Evolutionary conservation across 2,329 filamentous ascomycete genomes (phyloP).

Genomic region (Torrubiella hemipterigena): DNA sequence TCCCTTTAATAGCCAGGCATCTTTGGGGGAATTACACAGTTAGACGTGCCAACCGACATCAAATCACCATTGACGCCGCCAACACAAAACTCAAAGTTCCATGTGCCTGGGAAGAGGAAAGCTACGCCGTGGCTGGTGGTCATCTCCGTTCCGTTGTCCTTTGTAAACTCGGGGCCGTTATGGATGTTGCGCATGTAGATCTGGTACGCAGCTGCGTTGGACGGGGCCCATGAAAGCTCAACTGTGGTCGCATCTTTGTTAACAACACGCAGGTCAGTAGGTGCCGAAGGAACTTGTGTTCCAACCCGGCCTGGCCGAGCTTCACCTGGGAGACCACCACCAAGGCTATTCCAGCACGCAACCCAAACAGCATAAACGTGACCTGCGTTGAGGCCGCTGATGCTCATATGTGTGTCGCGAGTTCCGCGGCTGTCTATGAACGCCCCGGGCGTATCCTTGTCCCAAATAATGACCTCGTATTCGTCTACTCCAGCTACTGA

Average conservation of each 20-base stretch:
- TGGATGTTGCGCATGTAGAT: not conserved
- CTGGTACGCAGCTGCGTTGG: not conserved
- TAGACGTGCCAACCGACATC: too few species aligned
- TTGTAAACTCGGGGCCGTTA: not conserved
- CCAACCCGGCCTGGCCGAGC: not conserved
- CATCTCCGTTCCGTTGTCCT: not conserved
- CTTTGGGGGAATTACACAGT: too few species aligned
- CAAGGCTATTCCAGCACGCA: constrained; percentile 1
- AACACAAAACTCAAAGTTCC: not conserved
- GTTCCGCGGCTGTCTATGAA: not conserved
- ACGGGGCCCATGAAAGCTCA: not conserved
- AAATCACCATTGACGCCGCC: not conserved
- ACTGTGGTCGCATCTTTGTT: constrained; percentile 1
- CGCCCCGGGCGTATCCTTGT: not conserved
- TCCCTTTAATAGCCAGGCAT: too few species aligned
- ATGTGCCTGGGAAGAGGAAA: not conserved
- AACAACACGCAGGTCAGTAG: not conserved
- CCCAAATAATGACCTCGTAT: constrained; percentile 1
- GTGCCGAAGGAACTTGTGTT: not conserved
- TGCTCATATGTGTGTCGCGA: not conserved
- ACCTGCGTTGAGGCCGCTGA: not conserved
- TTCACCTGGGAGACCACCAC: not conserved
- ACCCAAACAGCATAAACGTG: constrained; percentile 2
- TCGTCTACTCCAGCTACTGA: not conserved
- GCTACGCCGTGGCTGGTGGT: not conserved